Evolutionary conservation across 352 stramenopile species (phyloP), one percentile per base, ranked within the genome.

Genomic region (Globisporangium camurandrum): DNA sequence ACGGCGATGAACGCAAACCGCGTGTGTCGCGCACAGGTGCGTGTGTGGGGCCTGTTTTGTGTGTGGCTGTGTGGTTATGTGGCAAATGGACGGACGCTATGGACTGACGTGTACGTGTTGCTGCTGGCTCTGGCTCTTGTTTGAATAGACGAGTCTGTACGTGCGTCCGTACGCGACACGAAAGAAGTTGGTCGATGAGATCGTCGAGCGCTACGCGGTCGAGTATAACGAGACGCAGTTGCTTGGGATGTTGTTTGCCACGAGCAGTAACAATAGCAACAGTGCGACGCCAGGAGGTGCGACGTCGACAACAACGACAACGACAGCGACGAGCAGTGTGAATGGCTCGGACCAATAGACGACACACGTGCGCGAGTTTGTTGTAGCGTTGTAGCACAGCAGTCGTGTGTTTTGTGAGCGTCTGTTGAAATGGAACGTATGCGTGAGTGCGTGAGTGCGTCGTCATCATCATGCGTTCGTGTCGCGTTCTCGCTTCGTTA

Each of bases 1-100:
- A 94, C 84, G 0, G 79, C 76, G 24, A 93, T 94, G 81, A 94
- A 93, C 48, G 84, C 84, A 27, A 94, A 94, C 44, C 81, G 84
- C 40, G 82, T 90, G 10, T 94, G 84, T 55, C 74, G 84, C 14
- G 86, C 78, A 10, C 77, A 89, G 76, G 79, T 90, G 61, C 5
- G 23, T 51, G 9, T 34, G 30, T 34, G 30, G 30, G 7, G 30
- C 1, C 7, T 11, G 30, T 12, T 34, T 39, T 4, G 19, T 5
- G 43, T 20, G 17, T 36, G 24, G 12, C 24, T 24, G 20, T 61
- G 3, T 17, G 46, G 23, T 12, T 9, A 36, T 52, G 11, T 51
- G 14, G 46, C 39, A 30, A 41, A 23, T 19, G 37, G n/a, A n/a
- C n/a, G n/a, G n/a, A 42, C 12, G 14, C 37, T n/a, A 22, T 14